Conservation (phyloP, 1,284 basidiomycete species). For the Singerocomus rubriflavus region DNA sequence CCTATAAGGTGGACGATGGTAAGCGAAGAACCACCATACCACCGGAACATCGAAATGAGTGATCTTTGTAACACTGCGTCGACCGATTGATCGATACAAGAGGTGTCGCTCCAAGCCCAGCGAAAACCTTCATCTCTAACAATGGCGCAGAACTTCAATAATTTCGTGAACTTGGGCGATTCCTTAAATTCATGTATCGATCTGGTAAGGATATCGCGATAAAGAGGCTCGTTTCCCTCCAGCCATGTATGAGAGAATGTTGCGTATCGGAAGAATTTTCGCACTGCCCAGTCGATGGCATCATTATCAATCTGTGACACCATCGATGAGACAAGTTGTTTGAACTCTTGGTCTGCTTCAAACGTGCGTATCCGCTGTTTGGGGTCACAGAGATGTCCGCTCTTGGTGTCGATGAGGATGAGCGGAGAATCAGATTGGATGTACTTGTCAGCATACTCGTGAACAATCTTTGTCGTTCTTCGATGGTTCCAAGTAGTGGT, state of each 20-base stretch:
- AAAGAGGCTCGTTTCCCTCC: constrained; percentile 17
- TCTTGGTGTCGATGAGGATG: constrained; percentile 13
- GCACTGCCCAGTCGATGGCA: constrained; percentile 7
- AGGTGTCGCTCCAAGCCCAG: constrained; percentile 29
- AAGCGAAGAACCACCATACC: constrained; percentile 24
- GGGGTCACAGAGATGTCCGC: constrained; percentile 17
- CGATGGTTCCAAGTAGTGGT: constrained; percentile 10
- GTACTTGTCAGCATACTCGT: background rate
- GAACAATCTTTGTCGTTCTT: constrained; percentile 9
- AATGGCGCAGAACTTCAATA: constrained; percentile 19
- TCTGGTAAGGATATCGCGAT: constrained; percentile 8
- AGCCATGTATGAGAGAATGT: constrained; percentile 27
- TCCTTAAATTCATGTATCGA: constrained; percentile 11
- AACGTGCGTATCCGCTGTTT: constrained; percentile 8
- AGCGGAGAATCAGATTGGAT: constrained; percentile 13
- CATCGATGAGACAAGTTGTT: constrained; percentile 18
- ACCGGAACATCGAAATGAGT: constrained; percentile 26
- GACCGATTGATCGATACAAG: constrained; percentile 23
- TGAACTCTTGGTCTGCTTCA: constrained; percentile 13
- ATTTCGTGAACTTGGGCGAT: constrained; percentile 13
- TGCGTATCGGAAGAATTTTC: constrained; percentile 18
- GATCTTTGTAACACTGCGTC: constrained; percentile 18
- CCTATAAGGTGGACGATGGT: constrained; percentile 23
- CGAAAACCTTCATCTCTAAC: constrained; percentile 17
- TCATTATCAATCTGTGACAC: background rate